Evolutionary conservation across 176 grass and related monocot genomes (phyloP).

Genomic region (Carex myosuroides): DNA sequence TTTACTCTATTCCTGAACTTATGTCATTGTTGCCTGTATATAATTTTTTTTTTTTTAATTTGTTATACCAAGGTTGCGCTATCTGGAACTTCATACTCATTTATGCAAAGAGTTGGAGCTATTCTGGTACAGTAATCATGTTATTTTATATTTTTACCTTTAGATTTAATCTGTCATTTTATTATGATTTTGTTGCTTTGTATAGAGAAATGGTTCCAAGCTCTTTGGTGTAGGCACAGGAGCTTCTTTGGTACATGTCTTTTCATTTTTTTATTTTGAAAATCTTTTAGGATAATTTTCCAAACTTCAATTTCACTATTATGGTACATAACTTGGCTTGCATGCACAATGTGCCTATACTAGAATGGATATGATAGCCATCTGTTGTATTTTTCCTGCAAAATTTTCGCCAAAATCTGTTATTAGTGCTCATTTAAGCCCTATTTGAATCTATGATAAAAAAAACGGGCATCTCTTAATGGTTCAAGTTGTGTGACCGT

Average conservation of each 20-base stretch:
- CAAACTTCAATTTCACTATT: not conserved
- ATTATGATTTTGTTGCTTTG: conserved; percentile 17
- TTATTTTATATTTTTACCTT: not conserved
- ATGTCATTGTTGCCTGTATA: not conserved
- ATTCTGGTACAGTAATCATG: conserved; percentile 53
- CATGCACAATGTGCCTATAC: not conserved
- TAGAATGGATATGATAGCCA: not conserved
- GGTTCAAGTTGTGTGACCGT: not conserved
- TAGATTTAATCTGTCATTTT: not conserved
- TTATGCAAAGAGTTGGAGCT: conserved; percentile 85
- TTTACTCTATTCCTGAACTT: not conserved
- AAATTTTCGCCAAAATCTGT: not conserved
- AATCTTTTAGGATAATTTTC: not conserved
- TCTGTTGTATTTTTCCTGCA: not conserved
- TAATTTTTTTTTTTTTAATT: not conserved
- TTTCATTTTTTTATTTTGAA: conserved; percentile 15
- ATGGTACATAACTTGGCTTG: not conserved
- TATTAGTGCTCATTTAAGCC: not conserved
- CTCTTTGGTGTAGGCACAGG: conserved; percentile 68
- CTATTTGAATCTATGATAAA: not conserved
- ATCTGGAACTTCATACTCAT: conserved; percentile 66
- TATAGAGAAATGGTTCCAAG: conserved; percentile 80
- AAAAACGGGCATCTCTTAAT: not conserved
- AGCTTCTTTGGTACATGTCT: conserved; percentile 74
- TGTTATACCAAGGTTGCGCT: conserved; percentile 54